Conservation (phyloP, 1,284 basidiomycete genomes). For the Ustilago trichophora region DNA sequence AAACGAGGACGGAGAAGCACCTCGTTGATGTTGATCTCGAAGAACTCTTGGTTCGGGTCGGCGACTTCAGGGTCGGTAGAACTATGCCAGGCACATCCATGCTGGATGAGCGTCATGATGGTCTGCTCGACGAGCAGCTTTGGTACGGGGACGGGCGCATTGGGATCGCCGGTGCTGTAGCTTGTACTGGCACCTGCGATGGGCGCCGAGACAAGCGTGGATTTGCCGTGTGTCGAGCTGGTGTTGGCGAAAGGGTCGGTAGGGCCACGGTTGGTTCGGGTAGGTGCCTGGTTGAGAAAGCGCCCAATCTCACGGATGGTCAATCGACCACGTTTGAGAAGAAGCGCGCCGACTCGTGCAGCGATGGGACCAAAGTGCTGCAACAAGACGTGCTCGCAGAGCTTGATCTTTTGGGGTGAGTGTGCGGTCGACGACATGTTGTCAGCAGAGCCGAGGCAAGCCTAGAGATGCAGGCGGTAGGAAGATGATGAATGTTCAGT, state of each 20-base stretch:
- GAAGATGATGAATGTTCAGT: no score
- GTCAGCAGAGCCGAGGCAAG: constrained; percentile 18
- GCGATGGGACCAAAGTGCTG: constrained; percentile 82
- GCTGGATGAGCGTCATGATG: constrained; percentile 86
- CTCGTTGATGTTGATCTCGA: constrained; percentile 67
- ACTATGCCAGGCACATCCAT: constrained; percentile 73
- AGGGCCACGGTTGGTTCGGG: constrained; percentile 33
- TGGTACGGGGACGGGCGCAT: constrained; percentile 72
- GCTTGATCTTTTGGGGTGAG: constrained; percentile 63
- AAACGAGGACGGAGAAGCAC: constrained; percentile 65
- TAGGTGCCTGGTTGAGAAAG: constrained; percentile 49
- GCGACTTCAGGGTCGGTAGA: constrained; percentile 39
- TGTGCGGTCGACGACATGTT: constrained; percentile 41
- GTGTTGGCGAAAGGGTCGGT: constrained; percentile 31
- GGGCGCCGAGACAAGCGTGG: constrained; percentile 28
- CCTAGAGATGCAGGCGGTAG: no score
- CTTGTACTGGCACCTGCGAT: constrained; percentile 38
- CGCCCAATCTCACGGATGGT: constrained; percentile 71
- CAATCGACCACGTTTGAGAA: constrained; percentile 86
- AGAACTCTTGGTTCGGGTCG: constrained; percentile 60
- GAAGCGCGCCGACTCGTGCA: constrained; percentile 76
- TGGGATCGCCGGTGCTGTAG: constrained; percentile 68
- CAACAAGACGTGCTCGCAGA: constrained; percentile 79
- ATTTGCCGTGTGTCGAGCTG: constrained; percentile 15
- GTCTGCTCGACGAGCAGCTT: constrained; percentile 76